These are phyloP conservation scores for Tetragonia tetragonoides DNA, from an alignment of 148 eudicot genomes.

Conservation along the genomic window DNA sequence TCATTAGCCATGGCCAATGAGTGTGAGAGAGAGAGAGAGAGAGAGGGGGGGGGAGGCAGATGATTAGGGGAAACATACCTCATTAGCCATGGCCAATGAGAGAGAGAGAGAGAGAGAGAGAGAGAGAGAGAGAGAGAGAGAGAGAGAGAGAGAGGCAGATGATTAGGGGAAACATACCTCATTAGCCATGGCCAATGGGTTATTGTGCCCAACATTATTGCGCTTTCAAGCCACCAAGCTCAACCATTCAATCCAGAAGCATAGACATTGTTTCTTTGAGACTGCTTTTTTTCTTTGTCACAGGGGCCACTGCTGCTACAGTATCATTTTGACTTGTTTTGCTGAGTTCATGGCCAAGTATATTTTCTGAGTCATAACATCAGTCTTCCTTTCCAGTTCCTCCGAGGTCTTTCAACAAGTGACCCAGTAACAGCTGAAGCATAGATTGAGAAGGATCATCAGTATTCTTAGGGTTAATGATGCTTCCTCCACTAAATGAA, in stretches of 20 bases:
- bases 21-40: no score
- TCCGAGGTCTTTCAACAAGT: slow-evolving; percentile 36
- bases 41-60: no score
- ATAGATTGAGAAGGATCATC: slow-evolving; percentile 59
- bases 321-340: slow-evolving; percentile 27
- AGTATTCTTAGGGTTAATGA: slow-evolving; percentile 20
- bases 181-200: background rate
- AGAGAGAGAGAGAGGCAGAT: no score
- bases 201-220: background rate
- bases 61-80: no score
- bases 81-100: no score
- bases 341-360: slow-evolving; percentile 22
- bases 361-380: slow-evolving; percentile 26
- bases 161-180: slow-evolving; percentile 22
- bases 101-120: no score
- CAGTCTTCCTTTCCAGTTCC: slow-evolving; percentile 30
- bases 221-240: background rate
- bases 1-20: no score
- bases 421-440: slow-evolving; percentile 69
- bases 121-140: no score
- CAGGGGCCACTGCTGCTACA: slow-evolving; percentile 29
- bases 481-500: slow-evolving; percentile 25
- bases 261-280: slow-evolving; percentile 54
- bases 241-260: slow-evolving; percentile 38
- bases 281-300: slow-evolving; percentile 55